Base-by-base conservation (phyloP, 2,329 filamentous ascomycete genomes). In the Penicillium glabrum region DNA sequence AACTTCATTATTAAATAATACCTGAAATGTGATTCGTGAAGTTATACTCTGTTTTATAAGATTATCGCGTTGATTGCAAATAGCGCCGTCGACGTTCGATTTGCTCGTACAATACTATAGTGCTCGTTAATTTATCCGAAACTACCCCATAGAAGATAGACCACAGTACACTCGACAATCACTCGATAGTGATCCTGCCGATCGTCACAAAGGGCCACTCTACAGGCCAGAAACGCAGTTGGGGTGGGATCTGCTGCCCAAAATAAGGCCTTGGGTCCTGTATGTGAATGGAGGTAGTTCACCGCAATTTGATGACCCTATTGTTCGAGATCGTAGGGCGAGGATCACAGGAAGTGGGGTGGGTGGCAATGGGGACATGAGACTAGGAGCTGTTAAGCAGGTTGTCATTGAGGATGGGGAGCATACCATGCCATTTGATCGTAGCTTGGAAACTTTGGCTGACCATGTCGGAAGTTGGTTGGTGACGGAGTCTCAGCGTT, bases 361-460 rank as follows among this genome's bases (percentile, higher is more conserved):
- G 5, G 51, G 51, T 3, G 51, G 51, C 7, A 53, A 53, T 37
- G 51, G 51, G 23, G 51, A 43, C 26, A 46, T 53, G 29, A 53
- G 24, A 23, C 41, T 53, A 3, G 43, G 51, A 14, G 51, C 51
- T 16, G 39, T 53, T 11, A 53, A 46, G 16, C 47, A 50, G 23
- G 31, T 50, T 50, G 47, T 50, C 1, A 50, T 50, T 41, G 47
- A 50, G 14, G 10, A 29, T 14, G 47, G 47, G 23, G 21, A 41
- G 21, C 51, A 53, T 19, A 39, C 51, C 14, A 35, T 53, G 41
- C 41, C 35, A 2, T 53, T 53, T 46, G 51, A 46, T 27, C n/a
- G 23, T 9, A 37, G n/a, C 24, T 35, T 53, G 21, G 19, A n/a
- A n/a, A 16, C 46, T 29, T 11, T 53, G n/a, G 51, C 27, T 24